Evolutionary conservation across 305 asterid genomes (phyloP).

Genomic region (Ajuga reptans): DNA sequence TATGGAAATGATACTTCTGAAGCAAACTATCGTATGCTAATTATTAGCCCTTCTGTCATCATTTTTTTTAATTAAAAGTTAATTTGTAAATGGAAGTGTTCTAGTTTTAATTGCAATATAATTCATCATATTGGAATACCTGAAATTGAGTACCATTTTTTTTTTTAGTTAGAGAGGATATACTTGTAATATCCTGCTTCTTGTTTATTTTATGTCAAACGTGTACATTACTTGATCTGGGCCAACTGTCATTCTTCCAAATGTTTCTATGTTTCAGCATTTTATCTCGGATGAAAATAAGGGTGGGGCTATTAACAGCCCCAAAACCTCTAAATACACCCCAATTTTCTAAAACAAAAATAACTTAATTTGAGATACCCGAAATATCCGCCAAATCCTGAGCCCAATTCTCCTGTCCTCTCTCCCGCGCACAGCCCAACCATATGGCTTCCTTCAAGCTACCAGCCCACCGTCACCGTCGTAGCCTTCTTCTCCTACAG

Average conservation of each 20-base stretch:
- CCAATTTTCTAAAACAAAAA: no score
- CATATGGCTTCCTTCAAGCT: no score
- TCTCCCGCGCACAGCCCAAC: no score
- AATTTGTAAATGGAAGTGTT: background rate
- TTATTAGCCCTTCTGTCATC: background rate
- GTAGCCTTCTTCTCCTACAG: no score
- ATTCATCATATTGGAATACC: background rate
- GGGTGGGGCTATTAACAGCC: no score
- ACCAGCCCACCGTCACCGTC: no score
- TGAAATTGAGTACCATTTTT: background rate
- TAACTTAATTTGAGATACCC: no score
- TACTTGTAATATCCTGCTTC: background rate
- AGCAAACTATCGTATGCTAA: background rate
- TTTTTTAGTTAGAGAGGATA: background rate
- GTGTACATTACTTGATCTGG: background rate
- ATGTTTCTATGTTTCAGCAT: background rate
- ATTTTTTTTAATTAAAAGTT: background rate
- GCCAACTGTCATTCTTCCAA: background rate
- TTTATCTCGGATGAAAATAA: background rate
- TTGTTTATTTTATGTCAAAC: background rate
- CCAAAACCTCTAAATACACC: no score
- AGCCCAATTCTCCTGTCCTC: no score
- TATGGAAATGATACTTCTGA: background rate
- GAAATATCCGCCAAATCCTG: no score
- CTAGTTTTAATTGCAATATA: background rate